Percentiles rank a stretch among this genome's conserved stretches.
Conservation (phyloP, 2,329 filamentous ascomycete genomes). For the Scleromitrula shiraiana region DNA sequence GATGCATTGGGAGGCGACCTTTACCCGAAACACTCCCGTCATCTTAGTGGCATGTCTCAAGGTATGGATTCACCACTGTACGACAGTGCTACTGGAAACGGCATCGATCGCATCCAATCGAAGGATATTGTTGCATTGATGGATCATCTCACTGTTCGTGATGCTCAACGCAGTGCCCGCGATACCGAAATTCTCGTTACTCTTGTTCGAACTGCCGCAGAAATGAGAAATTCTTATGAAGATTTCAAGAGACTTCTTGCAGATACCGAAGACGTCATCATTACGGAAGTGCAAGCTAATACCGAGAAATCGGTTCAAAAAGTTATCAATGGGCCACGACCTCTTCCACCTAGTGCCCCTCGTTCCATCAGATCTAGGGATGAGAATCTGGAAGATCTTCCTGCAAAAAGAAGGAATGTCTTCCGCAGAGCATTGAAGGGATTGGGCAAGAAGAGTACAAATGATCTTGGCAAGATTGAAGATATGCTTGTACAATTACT, state of each 20-base stretch:
- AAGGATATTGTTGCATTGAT: slow-evolving; percentile 96
- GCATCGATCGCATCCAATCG: slow-evolving; percentile 86
- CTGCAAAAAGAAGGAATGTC: slow-evolving; percentile 83
- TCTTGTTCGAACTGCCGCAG: slow-evolving; percentile 83
- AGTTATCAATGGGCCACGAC: slow-evolving; percentile 76
- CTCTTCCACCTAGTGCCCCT: slow-evolving; percentile 58
- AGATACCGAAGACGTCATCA: slow-evolving; percentile 82
- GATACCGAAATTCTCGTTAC: slow-evolving; percentile 96
- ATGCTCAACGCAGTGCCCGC: slow-evolving; percentile 89
- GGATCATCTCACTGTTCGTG: slow-evolving; percentile 96
- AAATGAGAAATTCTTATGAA: slow-evolving; percentile 95
- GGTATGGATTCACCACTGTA: slow-evolving; percentile 86
- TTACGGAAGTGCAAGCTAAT: slow-evolving; percentile 78
- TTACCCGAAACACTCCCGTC: slow-evolving; percentile 49
- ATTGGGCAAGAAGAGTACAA: slow-evolving; percentile 77
- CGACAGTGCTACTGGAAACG: slow-evolving; percentile 78
- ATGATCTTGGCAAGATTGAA: slow-evolving; percentile 81
- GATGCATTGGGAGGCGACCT: slow-evolving; percentile 49
- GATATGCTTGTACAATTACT: slow-evolving; percentile 89
- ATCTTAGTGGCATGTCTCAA: slow-evolving; percentile 84
- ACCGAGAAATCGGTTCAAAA: slow-evolving; percentile 80
- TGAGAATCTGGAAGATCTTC: slow-evolving; percentile 45
- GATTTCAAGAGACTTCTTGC: slow-evolving; percentile 90
- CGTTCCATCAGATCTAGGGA: slow-evolving; percentile 41
- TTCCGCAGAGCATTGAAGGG: slow-evolving; percentile 91